These are phyloP conservation scores for Macrolepiota albuminosa DNA, from an alignment of 768 basidiomycete genomes.

Conservation along the genomic window DNA sequence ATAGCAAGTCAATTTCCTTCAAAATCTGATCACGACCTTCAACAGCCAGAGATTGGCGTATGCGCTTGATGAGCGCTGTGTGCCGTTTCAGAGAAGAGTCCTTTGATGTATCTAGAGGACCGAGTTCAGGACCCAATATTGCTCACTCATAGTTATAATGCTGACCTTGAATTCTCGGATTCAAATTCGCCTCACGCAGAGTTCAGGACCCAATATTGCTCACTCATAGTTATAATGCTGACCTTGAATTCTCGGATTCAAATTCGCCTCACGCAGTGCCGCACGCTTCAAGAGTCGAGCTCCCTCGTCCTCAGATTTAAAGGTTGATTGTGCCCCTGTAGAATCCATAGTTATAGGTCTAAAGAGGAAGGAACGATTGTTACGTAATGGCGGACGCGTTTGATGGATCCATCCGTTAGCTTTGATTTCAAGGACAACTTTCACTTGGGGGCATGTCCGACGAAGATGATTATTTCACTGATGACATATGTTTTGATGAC, in stretches of 20 bases:
- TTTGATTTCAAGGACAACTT: neutral
- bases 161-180: slow-evolving; percentile 36
- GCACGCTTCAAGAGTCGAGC: slow-evolving; percentile 51
- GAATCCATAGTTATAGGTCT: slow-evolving; percentile 24
- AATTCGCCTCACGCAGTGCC: slow-evolving; percentile 55
- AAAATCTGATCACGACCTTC: slow-evolving; percentile 84
- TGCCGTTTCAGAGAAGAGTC: slow-evolving; percentile 96
- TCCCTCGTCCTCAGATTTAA: slow-evolving; percentile 39
- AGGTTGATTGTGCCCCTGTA: slow-evolving; percentile 16
- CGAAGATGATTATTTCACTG: slow-evolving; percentile 61
- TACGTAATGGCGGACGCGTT: slow-evolving; percentile 11
- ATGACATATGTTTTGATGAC: slow-evolving; percentile 62
- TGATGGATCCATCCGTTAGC: neutral
- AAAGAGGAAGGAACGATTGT: slow-evolving; percentile 1
- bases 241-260: slow-evolving; percentile 46
- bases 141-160: slow-evolving; percentile 2
- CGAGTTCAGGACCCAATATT: neutral
- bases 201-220: neutral
- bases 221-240: slow-evolving; percentile 12
- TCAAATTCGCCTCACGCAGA: too few species aligned
- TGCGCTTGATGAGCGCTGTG: slow-evolving; percentile 91
- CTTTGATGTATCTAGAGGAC: slow-evolving; percentile 56
- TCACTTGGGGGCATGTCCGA: slow-evolving; percentile 40
- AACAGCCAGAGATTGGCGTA: slow-evolving; percentile 77
- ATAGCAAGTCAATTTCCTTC: slow-evolving; percentile 87